phyloP scores from a whole-genome alignment of 108 stramenopile species.

The Seminavis robusta region DNA sequence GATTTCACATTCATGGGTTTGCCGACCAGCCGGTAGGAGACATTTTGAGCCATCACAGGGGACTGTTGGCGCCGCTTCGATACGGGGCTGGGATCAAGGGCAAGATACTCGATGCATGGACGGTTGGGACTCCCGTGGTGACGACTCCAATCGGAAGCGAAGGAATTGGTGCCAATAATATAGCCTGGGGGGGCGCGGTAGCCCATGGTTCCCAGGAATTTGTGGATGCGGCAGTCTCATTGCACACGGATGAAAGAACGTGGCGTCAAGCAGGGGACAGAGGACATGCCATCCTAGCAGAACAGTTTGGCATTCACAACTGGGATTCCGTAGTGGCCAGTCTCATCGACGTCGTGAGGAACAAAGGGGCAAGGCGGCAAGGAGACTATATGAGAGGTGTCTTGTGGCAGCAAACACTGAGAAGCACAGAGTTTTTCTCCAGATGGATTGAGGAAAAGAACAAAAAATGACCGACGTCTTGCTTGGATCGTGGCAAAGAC shows the following conservation, averaged over 20 bases:
- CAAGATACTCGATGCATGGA: constrained; percentile 82
- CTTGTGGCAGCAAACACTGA: constrained; percentile 53
- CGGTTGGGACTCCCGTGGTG: constrained; percentile 65
- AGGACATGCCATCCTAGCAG: constrained; percentile 25
- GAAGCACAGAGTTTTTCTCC: constrained; percentile 76
- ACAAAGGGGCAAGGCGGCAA: constrained; percentile 24
- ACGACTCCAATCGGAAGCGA: constrained; percentile 75
- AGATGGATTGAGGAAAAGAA: constrained; percentile 73
- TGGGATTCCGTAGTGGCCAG: constrained; percentile 20
- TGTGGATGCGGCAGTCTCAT: constrained; percentile 34
- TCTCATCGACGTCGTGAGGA: constrained; percentile 11
- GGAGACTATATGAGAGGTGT: constrained; percentile 37
- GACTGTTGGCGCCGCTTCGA: constrained; percentile 72
- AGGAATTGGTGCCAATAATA: constrained; percentile 34
- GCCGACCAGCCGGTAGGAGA: constrained; percentile 28
- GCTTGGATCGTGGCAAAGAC: too few relatives aligned
- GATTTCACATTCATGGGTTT: constrained; percentile 63
- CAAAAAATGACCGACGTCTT: too few relatives aligned
- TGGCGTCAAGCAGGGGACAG: constrained; percentile 22
- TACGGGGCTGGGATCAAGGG: constrained; percentile 88
- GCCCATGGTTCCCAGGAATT: constrained; percentile 39
- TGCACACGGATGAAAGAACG: constrained; percentile 24
- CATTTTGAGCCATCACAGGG: constrained; percentile 26
- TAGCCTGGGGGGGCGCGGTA: constrained; percentile 45
- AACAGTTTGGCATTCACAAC: constrained; percentile 14